Evolutionary conservation across 164 flowering plant genomes (phyloP).

Genomic region (Aristolochia californica): DNA sequence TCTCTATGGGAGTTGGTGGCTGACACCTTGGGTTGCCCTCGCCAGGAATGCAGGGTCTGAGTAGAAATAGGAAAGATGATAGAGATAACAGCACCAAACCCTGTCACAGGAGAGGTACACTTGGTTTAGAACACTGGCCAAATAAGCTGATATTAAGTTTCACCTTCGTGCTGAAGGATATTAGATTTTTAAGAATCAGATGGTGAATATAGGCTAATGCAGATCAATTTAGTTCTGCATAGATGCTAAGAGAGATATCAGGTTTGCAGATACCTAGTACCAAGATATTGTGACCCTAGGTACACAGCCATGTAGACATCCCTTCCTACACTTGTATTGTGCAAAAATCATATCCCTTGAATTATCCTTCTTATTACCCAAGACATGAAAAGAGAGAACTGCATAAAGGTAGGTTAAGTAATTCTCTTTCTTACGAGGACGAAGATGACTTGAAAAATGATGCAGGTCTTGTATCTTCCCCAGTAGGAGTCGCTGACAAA

Average conservation of each 20-base stretch:
- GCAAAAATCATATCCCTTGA: background rate
- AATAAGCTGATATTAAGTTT: background rate
- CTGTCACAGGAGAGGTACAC: slow-evolving; percentile 21
- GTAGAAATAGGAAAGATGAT: slow-evolving; percentile 46
- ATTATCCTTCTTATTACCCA: background rate
- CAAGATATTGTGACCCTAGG: background rate
- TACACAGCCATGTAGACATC: background rate
- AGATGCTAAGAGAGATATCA: background rate
- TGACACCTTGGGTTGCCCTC: slow-evolving; percentile 27
- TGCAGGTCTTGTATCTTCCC: slow-evolving; percentile 92
- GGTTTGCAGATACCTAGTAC: too few species aligned
- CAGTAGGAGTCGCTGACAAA: slow-evolving; percentile 92
- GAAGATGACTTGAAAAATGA: slow-evolving; percentile 68
- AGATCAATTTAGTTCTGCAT: background rate
- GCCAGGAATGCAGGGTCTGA: slow-evolving; percentile 71
- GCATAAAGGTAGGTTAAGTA: background rate
- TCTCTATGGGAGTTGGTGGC: slow-evolving; percentile 39
- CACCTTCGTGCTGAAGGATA: background rate
- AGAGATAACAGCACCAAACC: slow-evolving; percentile 63
- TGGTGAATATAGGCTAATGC: too few species aligned
- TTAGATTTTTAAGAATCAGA: background rate
- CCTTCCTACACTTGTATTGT: background rate
- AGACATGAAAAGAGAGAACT: too few species aligned
- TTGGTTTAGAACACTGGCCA: background rate
- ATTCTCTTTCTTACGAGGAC: slow-evolving; percentile 45